These are phyloP conservation scores for Leucogyrophana mollusca DNA, from an alignment of 768 basidiomycete genomes.

Conservation along the genomic window DNA sequence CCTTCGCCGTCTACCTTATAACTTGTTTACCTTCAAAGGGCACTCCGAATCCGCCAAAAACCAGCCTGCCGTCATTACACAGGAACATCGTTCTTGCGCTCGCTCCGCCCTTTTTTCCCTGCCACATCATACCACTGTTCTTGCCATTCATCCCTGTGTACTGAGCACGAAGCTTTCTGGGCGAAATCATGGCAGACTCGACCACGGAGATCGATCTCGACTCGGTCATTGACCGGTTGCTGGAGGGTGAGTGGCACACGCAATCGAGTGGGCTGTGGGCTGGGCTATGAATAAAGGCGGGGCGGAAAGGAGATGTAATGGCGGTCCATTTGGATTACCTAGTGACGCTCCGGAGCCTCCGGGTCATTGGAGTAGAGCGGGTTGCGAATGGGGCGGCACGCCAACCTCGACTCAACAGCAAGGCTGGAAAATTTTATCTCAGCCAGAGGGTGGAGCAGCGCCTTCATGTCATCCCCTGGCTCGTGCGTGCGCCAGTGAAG, in stretches of 20 bases:
- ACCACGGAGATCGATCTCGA: slow-evolving; percentile 96
- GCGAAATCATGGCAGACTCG: slow-evolving; percentile 65
- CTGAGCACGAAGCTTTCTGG: slow-evolving; percentile 9
- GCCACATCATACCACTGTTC: slow-evolving; percentile 13
- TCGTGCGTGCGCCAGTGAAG: no score
- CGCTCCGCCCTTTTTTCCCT: slow-evolving; percentile 23
- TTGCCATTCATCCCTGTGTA: slow-evolving; percentile 10
- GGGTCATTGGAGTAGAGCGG: no score
- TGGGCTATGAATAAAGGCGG: no score
- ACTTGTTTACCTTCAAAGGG: slow-evolving; percentile 1
- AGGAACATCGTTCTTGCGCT: slow-evolving; percentile 17
- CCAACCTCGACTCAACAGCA: no score
- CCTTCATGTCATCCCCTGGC: no score
- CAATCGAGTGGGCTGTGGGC: background rate
- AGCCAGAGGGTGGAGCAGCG: no score
- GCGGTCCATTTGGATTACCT: no score
- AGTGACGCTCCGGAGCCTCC: no score
- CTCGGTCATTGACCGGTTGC: slow-evolving; percentile 96
- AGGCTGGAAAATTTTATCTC: no score
- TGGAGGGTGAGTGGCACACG: slow-evolving; percentile 79
- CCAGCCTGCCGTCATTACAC: slow-evolving; percentile 16
- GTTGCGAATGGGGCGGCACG: no score
- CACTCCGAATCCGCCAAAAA: slow-evolving; percentile 15
- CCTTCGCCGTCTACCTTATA: background rate
- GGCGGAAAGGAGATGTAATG: no score